Evolutionary conservation across 179 eudicot genomes (phyloP).

Genomic region (Gypsophila paniculata): DNA sequence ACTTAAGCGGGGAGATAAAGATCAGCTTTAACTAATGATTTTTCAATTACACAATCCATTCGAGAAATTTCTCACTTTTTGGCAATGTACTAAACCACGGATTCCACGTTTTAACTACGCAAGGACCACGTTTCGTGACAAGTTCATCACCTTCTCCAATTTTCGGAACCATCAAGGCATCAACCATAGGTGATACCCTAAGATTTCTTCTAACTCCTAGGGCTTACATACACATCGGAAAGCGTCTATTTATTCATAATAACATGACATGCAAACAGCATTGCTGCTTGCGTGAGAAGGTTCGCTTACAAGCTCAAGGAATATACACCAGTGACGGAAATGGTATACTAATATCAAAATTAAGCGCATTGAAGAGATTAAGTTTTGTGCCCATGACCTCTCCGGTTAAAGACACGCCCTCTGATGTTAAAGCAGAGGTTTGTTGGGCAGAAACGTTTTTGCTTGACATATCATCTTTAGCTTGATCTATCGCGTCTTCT

Average conservation of each 20-base stretch:
- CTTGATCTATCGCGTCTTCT: conserved; percentile 14
- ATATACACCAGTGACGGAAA: conserved; percentile 24
- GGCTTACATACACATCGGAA: not conserved
- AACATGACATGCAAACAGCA: not conserved
- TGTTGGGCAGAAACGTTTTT: conserved; percentile 24
- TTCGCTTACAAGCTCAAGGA: conserved; percentile 13
- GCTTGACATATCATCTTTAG: conserved; percentile 1
- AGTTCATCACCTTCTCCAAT: too few species aligned
- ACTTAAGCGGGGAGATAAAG: too few species aligned
- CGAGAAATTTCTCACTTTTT: too few species aligned
- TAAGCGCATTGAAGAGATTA: conserved; percentile 12
- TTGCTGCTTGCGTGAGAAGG: conserved; percentile 14
- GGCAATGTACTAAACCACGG: too few species aligned
- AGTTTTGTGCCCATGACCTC: conserved; percentile 7
- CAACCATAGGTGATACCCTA: not conserved
- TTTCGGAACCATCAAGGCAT: too few species aligned
- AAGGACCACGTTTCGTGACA: too few species aligned
- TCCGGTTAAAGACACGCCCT: conserved; percentile 13
- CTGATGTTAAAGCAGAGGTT: conserved; percentile 11
- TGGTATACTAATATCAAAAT: conserved; percentile 17
- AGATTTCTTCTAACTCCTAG: not conserved
- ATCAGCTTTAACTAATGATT: too few species aligned
- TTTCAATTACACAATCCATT: too few species aligned
- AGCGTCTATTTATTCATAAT: not conserved
- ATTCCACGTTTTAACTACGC: too few species aligned